phyloP scores from a whole-genome alignment of 345 rosid genomes.

The Angophora floribunda region DNA sequence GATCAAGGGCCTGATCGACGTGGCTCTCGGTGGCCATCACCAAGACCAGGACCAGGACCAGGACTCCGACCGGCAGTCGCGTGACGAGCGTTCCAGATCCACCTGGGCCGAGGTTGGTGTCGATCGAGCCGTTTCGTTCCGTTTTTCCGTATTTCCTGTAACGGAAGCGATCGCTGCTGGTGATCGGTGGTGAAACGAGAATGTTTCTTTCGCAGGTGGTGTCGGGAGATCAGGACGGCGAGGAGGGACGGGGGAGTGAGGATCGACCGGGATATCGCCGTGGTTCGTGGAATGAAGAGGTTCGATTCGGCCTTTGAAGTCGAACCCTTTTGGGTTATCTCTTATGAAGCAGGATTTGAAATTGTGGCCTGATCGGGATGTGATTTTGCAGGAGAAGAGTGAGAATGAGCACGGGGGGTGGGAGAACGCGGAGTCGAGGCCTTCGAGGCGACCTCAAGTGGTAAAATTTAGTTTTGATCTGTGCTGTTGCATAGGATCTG shows the following conservation, averaged over 20 bases:
- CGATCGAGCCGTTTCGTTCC: neutral
- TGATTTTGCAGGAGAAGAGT: constrained; percentile 8
- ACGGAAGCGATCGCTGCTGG: neutral
- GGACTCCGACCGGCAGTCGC: constrained; percentile 1
- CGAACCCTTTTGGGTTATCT: neutral
- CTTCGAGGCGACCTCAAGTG: constrained; percentile 28
- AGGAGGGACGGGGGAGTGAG: neutral
- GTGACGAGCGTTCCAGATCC: constrained; percentile 62
- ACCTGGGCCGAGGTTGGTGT: constrained; percentile 59
- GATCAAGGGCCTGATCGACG: constrained; percentile 61
- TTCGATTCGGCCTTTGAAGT: neutral
- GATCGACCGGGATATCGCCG: neutral
- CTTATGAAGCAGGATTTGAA: neutral
- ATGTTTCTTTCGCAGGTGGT: constrained; percentile 39
- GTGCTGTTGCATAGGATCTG: neutral
- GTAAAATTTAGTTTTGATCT: constrained; percentile 1
- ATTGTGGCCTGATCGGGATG: neutral
- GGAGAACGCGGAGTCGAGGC: constrained; percentile 13
- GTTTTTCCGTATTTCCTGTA: neutral
- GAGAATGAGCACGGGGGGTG: constrained; percentile 5
- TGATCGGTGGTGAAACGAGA: neutral
- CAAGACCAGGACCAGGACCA: constrained; percentile 7
- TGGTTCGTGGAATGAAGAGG: constrained; percentile 18
- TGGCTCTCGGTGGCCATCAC: constrained; percentile 31
- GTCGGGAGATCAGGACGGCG: constrained; percentile 41